A percentile compares a stretch with the other conserved stretches of the same genome.
Evolutionary conservation across 78 protist genomes (phyloP).

Genomic region (Cavenderia fasciculata): DNA sequence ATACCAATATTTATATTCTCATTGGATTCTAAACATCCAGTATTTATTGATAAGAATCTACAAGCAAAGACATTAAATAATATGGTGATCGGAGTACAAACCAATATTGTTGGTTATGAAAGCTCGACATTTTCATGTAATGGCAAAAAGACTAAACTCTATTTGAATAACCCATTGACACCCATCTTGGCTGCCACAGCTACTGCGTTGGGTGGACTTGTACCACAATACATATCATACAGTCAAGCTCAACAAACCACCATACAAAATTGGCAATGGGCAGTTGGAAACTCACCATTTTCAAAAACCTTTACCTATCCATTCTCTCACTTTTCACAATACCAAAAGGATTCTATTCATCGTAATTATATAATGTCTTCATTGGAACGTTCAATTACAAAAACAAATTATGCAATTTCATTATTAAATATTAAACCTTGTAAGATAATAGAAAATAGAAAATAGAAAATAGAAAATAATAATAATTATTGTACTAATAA

Average conservation of each 20-base stretch:
- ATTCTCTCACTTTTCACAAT: conserved; percentile 53
- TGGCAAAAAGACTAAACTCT: conserved; percentile 1
- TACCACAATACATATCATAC: conserved; percentile 11
- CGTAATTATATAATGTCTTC: conserved; percentile 54
- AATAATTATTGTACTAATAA: not conserved
- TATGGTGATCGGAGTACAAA: conserved; percentile 71
- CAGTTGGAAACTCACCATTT: conserved; percentile 62
- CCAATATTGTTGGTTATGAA: not conserved
- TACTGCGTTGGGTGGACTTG: conserved; percentile 47
- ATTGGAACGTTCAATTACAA: conserved; percentile 26
- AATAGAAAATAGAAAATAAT: too few relatives aligned
- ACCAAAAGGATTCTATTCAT: conserved; percentile 39
- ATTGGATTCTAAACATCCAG: conserved; percentile 20
- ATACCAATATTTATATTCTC: conserved; percentile 78
- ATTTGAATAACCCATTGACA: conserved; percentile 46
- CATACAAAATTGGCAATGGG: conserved; percentile 51
- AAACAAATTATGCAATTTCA: conserved; percentile 1
- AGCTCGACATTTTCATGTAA: conserved; percentile 30
- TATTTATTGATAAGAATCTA: conserved; percentile 59
- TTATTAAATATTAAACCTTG: conserved; percentile 28
- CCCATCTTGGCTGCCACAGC: conserved; percentile 57
- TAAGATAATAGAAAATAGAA: too few relatives aligned
- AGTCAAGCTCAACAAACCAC: conserved; percentile 46
- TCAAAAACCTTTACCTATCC: conserved; percentile 56
- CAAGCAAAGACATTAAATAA: conserved; percentile 49